These are phyloP conservation scores for Fusarium sarcochroum DNA, from an alignment of 2,329 filamentous ascomycete species.

Conservation along the genomic window DNA sequence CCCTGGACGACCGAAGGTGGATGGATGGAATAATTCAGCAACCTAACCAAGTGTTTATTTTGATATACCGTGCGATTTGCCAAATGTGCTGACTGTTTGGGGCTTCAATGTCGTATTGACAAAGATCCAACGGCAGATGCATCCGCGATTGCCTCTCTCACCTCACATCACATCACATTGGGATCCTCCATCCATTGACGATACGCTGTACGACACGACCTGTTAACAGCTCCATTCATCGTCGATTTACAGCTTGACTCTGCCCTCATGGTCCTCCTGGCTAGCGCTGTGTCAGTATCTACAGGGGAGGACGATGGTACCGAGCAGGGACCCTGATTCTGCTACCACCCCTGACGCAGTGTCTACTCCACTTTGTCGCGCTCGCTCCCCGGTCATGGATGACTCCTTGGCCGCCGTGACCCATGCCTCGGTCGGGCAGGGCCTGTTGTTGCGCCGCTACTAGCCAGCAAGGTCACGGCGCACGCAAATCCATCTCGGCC, in stretches of 20 bases:
- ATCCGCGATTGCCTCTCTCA: slow-evolving; percentile 20
- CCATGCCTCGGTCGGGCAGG: slow-evolving; percentile 36
- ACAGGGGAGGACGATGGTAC: slow-evolving; percentile 36
- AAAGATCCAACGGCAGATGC: slow-evolving; percentile 7
- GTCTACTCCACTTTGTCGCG: slow-evolving; percentile 20
- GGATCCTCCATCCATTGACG: slow-evolving; percentile 11
- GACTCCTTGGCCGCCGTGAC: slow-evolving; percentile 34
- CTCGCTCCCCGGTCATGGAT: slow-evolving; percentile 17
- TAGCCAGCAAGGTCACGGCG: slow-evolving; percentile 28
- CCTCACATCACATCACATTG: slow-evolving; percentile 32
- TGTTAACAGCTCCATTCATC: slow-evolving; percentile 12
- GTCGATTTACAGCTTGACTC: slow-evolving; percentile 19
- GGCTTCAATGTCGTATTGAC: slow-evolving; percentile 3
- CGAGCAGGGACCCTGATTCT: slow-evolving; percentile 44
- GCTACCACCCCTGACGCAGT: slow-evolving; percentile 30
- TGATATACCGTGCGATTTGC: slow-evolving; percentile 35
- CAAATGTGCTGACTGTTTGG: slow-evolving; percentile 24
- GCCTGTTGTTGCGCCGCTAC: slow-evolving; percentile 33
- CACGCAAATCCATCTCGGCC: slow-evolving; percentile 12
- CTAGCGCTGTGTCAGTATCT: slow-evolving; percentile 44
- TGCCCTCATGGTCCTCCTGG: slow-evolving; percentile 30
- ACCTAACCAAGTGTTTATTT: slow-evolving; percentile 14
- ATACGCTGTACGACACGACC: slow-evolving; percentile 16
- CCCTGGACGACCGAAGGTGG: slow-evolving; percentile 12
- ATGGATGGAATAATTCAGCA: slow-evolving; percentile 32